phyloP scores from a whole-genome alignment of 2,329 filamentous ascomycete species.

The Escovopsis weberi region DNA sequence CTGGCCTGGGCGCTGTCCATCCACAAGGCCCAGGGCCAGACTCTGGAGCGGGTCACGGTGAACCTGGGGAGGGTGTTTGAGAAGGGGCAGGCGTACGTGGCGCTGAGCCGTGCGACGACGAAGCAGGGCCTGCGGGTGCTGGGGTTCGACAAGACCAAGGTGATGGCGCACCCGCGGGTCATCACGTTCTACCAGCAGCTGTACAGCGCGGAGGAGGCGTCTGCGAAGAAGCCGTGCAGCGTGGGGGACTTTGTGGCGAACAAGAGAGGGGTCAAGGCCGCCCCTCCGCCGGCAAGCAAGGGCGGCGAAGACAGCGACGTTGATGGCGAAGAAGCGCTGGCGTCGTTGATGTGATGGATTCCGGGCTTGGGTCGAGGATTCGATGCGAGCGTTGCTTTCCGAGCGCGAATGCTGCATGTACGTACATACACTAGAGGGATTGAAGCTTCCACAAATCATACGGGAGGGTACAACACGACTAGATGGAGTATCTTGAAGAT shows the following conservation, averaged over 20 bases:
- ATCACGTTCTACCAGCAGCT: slow-evolving; percentile 74
- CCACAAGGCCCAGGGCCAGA: slow-evolving; percentile 95
- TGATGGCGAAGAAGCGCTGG: slow-evolving; percentile 36
- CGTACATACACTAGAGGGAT: no score
- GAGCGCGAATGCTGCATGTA: not conserved
- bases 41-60: slow-evolving; percentile 83
- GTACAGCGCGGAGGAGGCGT: slow-evolving; percentile 51
- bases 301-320: slow-evolving; percentile 14
- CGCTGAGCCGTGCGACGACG: slow-evolving; percentile 78
- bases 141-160: slow-evolving; percentile 76
- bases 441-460: no score
- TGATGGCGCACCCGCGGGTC: slow-evolving; percentile 86
- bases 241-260: slow-evolving; percentile 27
- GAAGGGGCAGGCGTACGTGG: slow-evolving; percentile 95
- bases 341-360: slow-evolving; percentile 21
- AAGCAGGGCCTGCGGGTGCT: slow-evolving; percentile 79
- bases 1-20: slow-evolving; percentile 95
- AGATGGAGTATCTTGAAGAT: no score
- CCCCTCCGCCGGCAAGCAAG: slow-evolving; percentile 7
- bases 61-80: slow-evolving; percentile 88
- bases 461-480: no score
- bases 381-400: slow-evolving; percentile 13
- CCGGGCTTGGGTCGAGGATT: no score
- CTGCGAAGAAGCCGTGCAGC: slow-evolving; percentile 15
- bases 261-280: slow-evolving; percentile 15